Base-by-base conservation (phyloP, 148 eudicot genomes). In the Cornus florida region DNA sequence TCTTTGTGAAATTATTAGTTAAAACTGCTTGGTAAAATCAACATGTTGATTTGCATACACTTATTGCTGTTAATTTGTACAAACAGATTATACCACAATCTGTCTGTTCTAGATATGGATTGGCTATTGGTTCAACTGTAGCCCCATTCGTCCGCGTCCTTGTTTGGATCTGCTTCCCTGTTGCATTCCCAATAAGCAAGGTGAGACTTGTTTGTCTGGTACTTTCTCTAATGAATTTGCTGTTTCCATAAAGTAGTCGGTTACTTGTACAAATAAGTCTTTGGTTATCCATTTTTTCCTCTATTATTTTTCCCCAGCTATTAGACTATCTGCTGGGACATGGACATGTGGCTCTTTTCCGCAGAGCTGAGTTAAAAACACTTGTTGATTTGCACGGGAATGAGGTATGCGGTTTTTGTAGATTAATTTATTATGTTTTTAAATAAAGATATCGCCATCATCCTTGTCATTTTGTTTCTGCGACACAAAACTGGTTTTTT, bases 171-270 rank as follows among this genome's bases (percentile, higher is more conserved):
- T 96, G 99, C 83, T 92, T 87, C 82, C 98, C 99, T 77, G 80
- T 96, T 86, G 97, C 99, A 70, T 96, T 86, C 89, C 99, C 99
- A 43, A 96, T 96, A 80, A 92, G 99, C 93, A 96, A 96, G 98
- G 99, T 92, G 72, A 76, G 78, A 38, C 28, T 72, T 35, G 38
- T 19, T 77, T 72, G 28, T 10, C 12, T 11, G 32, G 72, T n/a
- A 6, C 66, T 62, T 5, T 62, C 23, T 2, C 17, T 48, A 5
- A 46, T 48, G 35, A 35, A 28, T 70, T 57, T n/a, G 53, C 71
- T 65, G 60, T 66, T 56, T 59, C 10, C 28, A 67, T 60, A 41
- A 76, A 71, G 56, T 76, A 8, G 38, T 8, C 38, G 46, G 24
- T 41, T 74, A 33, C 35, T 68, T 72, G 10, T 57, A n/a, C 67